A percentile compares a stretch with the other conserved stretches of the same genome.
Conservation (phyloP, 2,329 filamentous ascomycete species). For the Diaporthe batatas region DNA sequence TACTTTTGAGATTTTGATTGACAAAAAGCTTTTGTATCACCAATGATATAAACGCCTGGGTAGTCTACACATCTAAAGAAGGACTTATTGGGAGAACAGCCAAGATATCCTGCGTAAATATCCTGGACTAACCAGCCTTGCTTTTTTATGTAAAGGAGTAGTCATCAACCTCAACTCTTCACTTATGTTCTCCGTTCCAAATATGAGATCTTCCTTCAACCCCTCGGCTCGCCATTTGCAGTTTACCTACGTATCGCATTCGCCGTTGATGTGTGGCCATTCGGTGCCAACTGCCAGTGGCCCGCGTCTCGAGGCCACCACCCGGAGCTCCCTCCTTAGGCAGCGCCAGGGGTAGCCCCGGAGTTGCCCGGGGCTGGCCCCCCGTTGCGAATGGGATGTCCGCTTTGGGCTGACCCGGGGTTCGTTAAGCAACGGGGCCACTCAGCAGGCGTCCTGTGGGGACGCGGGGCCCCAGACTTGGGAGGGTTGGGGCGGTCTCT, state of each 20-base stretch:
- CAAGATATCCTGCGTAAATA: no score
- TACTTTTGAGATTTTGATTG: no score
- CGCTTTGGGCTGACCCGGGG: not conserved
- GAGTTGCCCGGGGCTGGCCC: not conserved
- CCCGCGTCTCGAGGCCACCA: conserved; percentile 15
- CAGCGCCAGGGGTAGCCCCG: not conserved
- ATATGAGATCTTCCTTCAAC: not conserved
- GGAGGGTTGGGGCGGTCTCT: not conserved
- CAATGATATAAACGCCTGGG: no score
- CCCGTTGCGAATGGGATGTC: conserved; percentile 8
- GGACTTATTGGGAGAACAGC: no score
- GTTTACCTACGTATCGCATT: not conserved
- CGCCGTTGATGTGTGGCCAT: not conserved
- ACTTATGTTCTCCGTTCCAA: no score
- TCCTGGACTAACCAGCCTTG: no score
- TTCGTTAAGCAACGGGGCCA: conserved; percentile 9
- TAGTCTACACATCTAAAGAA: no score
- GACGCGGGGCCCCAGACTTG: conserved; percentile 35
- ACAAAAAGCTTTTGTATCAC: no score
- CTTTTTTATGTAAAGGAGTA: no score
- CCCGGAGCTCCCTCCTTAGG: not conserved
- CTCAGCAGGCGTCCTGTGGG: not conserved
- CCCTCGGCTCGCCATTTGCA: not conserved
- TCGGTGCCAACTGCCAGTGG: not conserved
- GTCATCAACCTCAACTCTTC: no score